Evolutionary conservation across 495 filamentous ascomycete species (phyloP).

Genomic region (Penicillium soppii): DNA sequence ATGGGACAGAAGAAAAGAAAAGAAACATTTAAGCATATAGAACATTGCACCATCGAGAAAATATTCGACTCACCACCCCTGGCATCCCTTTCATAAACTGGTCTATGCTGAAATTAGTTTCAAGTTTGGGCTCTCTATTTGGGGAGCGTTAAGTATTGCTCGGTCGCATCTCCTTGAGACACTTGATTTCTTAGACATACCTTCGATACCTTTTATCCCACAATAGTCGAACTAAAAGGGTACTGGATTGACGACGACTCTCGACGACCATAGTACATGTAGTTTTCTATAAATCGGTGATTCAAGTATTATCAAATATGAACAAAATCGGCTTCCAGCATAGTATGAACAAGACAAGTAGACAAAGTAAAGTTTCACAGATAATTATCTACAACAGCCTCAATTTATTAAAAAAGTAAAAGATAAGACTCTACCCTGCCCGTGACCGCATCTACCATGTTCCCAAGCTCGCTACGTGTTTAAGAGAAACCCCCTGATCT

Average conservation of each 20-base stretch:
- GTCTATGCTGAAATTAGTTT: neutral
- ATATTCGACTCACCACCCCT: conserved; percentile 34
- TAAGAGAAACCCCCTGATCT: neutral
- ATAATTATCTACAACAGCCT: too few relatives aligned
- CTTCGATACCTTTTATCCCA: conserved; percentile 41
- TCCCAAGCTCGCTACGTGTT: too few relatives aligned
- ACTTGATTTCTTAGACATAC: conserved; percentile 22
- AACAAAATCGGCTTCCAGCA: too few relatives aligned
- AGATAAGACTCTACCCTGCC: too few relatives aligned
- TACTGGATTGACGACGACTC: conserved; percentile 5
- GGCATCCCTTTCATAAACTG: conserved; percentile 17
- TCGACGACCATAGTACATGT: conserved; percentile 13
- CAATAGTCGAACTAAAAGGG: conserved; percentile 31
- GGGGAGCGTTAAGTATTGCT: too few relatives aligned
- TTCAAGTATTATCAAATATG: too few relatives aligned
- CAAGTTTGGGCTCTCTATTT: too few relatives aligned
- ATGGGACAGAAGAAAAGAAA: conserved; percentile 15
- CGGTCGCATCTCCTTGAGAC: conserved; percentile 17
- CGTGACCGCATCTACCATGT: too few relatives aligned
- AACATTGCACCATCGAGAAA: conserved; percentile 31
- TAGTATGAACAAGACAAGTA: too few relatives aligned
- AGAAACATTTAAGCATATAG: neutral
- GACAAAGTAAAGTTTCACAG: too few relatives aligned
- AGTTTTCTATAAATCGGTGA: neutral
- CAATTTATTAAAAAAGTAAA: too few relatives aligned